phyloP scores from a whole-genome alignment of 2,329 filamentous ascomycete species.

The Penicillium concentricum region DNA sequence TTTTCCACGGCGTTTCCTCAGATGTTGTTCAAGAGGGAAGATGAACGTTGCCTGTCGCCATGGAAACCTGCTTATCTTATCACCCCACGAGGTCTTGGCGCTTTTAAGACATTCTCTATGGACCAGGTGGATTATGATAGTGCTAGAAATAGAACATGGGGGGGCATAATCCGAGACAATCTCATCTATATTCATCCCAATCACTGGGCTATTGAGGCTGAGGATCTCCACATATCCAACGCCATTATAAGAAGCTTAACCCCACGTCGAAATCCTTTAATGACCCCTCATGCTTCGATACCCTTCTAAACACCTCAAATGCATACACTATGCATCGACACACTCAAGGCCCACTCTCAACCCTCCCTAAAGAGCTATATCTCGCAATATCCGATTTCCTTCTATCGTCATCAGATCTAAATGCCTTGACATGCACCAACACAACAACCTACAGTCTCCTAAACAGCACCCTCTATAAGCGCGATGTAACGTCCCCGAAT shows the following conservation, averaged over 20 bases:
- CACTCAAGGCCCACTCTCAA: conserved; percentile 3
- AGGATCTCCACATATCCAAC: neutral
- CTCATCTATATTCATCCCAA: too few relatives aligned
- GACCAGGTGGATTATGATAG: neutral
- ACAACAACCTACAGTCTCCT: conserved; percentile 13
- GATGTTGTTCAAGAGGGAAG: neutral
- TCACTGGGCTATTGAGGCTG: neutral
- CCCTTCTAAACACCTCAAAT: neutral
- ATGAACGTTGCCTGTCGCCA: conserved; percentile 1
- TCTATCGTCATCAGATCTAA: conserved; percentile 11
- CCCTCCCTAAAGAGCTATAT: conserved; percentile 17
- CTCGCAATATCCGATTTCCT: conserved; percentile 17
- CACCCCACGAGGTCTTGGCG: conserved; percentile 2
- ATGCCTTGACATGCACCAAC: conserved; percentile 16
- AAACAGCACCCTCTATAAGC: conserved; percentile 18
- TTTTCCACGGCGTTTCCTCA: conserved; percentile 17
- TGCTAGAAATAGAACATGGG: neutral
- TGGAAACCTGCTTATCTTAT: conserved; percentile 9
- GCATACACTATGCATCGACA: conserved; percentile 1
- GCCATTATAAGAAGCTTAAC: neutral
- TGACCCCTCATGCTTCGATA: neutral
- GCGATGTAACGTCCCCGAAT: conserved; percentile 7
- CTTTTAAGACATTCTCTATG: neutral
- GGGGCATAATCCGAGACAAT: neutral
- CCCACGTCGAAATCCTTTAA: neutral